Base-by-base conservation (phyloP, 1,284 basidiomycete genomes). In the Meira nashicola region DNA sequence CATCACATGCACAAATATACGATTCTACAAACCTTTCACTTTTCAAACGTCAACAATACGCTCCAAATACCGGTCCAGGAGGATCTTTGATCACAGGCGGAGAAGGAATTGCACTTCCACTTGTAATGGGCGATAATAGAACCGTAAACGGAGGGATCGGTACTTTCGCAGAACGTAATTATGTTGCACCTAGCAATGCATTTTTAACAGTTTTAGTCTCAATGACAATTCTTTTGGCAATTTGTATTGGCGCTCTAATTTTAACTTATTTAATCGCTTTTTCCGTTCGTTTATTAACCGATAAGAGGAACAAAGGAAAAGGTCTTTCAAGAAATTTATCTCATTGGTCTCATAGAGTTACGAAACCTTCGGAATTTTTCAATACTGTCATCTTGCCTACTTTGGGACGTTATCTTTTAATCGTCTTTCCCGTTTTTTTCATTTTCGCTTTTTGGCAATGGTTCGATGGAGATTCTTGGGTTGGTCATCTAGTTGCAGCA, bases 381-480 rank as follows among this genome's bases (percentile, higher is more conserved):
- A 37, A 33, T 39, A 46, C 48, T 14, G 23, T 60, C 25, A 57
- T 21, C 25, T 38, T 54, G 11, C 25, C 50, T 12, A 39, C 39
- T 9, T 17, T 56, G n/a, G 39, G 44, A 15, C 49, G 59, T 17
- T 54, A 21, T 47, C 41, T 62, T 5, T n/a, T 58, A 6, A 50
- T 50, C 37, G 12, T 63, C 17, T 46, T 71, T 17, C 66, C 69
- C 8, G 55, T 57, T 28, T 21, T 67, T 43, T 60, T 73, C 25
- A 65, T 73, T n/a, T 70, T 75, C 17, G 65, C 67, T 25, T 72
- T 77, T 47, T 76, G 71, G 64, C 75, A 77, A 49, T 77, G 69
- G 65, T 53, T 62, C n/a, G 57, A 65, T 11, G 66, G 68, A 11
- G 66, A 66, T 44, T 68, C 67, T 38, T 77, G 75, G 75, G 65